These are phyloP conservation scores for Apiospora sp. DNA, from an alignment of 2,329 filamentous ascomycete species.

Conservation along the genomic window DNA sequence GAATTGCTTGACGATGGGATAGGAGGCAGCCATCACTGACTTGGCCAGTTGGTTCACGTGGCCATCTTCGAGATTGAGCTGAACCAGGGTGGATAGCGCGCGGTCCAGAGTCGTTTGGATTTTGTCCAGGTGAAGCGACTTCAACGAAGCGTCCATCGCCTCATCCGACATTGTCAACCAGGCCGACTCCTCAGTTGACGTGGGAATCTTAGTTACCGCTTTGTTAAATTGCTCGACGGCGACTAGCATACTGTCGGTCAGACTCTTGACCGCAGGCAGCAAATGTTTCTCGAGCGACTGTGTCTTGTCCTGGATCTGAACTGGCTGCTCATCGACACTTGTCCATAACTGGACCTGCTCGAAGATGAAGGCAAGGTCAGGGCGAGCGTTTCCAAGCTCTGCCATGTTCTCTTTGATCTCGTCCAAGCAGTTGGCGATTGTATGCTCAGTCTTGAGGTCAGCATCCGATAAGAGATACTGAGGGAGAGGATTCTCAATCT, in stretches of 20 bases:
- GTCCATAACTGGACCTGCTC: constrained; percentile 74
- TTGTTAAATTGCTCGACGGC: constrained; percentile 77
- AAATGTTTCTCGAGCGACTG: constrained; percentile 52
- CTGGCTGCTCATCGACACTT: constrained; percentile 41
- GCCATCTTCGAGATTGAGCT: constrained; percentile 51
- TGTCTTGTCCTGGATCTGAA: constrained; percentile 23
- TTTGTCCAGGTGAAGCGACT: constrained; percentile 65
- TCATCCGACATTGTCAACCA: constrained; percentile 69
- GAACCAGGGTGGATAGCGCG: constrained; percentile 35
- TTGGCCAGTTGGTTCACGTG: constrained; percentile 54
- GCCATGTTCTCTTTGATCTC: constrained; percentile 51
- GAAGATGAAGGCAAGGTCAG: constrained; percentile 70
- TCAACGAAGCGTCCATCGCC: constrained; percentile 60
- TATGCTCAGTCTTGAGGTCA: constrained; percentile 45
- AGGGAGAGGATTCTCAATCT: constrained; percentile 58
- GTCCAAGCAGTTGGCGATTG: constrained; percentile 47
- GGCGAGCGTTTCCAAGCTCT: constrained; percentile 49
- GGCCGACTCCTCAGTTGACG: constrained; percentile 65
- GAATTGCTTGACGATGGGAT: constrained; percentile 81
- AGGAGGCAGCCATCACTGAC: constrained; percentile 66
- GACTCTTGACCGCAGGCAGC: constrained; percentile 64
- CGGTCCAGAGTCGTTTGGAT: constrained; percentile 53
- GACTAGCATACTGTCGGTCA: constrained; percentile 81
- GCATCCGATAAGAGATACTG: constrained; percentile 54
- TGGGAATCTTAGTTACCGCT: constrained; percentile 60